Percentiles rank a stretch among this genome's conserved stretches.
These are phyloP conservation scores for Thuja plicata DNA, from an alignment of 83 land plant genomes.

Conservation along the genomic window DNA sequence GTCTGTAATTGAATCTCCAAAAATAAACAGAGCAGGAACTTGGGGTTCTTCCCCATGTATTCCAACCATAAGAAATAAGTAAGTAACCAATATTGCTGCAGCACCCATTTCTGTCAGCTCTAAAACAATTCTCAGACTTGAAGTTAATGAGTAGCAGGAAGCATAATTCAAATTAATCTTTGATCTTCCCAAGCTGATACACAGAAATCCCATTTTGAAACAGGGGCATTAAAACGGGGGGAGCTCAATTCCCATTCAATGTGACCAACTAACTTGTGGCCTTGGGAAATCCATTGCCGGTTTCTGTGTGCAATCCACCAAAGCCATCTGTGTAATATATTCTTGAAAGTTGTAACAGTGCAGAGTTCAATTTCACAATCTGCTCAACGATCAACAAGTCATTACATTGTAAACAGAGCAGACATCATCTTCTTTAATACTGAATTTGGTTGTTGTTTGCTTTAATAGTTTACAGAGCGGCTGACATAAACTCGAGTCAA, in stretches of 20 bases:
- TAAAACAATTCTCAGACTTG: too few relatives aligned
- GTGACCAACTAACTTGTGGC: not conserved
- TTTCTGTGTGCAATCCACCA: not conserved
- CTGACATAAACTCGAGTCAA: too few relatives aligned
- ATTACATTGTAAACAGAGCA: not conserved
- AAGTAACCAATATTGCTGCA: not conserved
- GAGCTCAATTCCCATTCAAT: too few relatives aligned
- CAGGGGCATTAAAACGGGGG: not conserved
- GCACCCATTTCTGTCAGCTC: not conserved
- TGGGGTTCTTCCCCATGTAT: not conserved
- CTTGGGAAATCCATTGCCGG: not conserved
- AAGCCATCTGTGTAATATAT: not conserved
- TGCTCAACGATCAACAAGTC: not conserved
- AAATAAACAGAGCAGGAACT: slow-evolving; percentile 67
- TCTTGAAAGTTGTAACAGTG: not conserved
- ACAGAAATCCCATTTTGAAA: not conserved
- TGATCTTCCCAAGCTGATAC: not conserved
- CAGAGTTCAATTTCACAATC: not conserved
- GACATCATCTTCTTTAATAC: not conserved
- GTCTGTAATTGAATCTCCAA: slow-evolving; percentile 72
- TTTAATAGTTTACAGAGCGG: too few relatives aligned
- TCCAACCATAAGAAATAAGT: not conserved
- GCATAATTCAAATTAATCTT: not conserved
- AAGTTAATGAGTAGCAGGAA: not conserved
- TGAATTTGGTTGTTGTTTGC: not conserved